phyloP scores from a whole-genome alignment of 129 eudicot genomes.

The Flaveria brownii region DNA sequence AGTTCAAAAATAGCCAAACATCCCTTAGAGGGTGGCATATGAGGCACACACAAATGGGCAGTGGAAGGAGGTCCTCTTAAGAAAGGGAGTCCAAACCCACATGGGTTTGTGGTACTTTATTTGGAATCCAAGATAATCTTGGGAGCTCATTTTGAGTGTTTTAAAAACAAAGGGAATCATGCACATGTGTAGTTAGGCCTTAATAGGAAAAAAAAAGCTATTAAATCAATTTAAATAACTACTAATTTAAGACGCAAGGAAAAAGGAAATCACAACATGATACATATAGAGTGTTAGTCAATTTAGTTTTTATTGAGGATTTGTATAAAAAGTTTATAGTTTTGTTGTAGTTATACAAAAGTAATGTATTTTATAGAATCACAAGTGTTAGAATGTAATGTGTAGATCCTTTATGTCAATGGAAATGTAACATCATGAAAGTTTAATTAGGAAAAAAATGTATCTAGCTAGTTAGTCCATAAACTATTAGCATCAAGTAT shows the following conservation, averaged over 20 bases:
- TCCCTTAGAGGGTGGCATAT: constrained; percentile 18
- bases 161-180: constrained; percentile 45
- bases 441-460: too few relatives aligned
- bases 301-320: not conserved
- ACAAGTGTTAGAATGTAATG: not conserved
- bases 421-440: too few relatives aligned
- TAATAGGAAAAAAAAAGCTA: not conserved
- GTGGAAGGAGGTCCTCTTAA: constrained; percentile 19
- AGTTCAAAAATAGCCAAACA: constrained; percentile 6
- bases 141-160: constrained; percentile 37
- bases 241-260: not conserved
- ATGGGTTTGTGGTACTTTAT: constrained; percentile 56
- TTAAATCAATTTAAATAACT: not conserved
- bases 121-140: constrained; percentile 53
- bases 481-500: not conserved
- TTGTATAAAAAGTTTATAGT: not conserved
- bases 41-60: constrained; percentile 26
- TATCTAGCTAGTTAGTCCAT: too few relatives aligned
- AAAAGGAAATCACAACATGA: not conserved
- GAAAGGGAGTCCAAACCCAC: constrained; percentile 45
- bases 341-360: not conserved
- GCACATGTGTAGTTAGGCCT: constrained; percentile 13
- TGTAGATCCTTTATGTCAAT: not conserved
- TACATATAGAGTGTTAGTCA: not conserved
- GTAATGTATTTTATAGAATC: not conserved